Conservation (phyloP, 352 stramenopile species). For the Globisporangium canariense region DNA sequence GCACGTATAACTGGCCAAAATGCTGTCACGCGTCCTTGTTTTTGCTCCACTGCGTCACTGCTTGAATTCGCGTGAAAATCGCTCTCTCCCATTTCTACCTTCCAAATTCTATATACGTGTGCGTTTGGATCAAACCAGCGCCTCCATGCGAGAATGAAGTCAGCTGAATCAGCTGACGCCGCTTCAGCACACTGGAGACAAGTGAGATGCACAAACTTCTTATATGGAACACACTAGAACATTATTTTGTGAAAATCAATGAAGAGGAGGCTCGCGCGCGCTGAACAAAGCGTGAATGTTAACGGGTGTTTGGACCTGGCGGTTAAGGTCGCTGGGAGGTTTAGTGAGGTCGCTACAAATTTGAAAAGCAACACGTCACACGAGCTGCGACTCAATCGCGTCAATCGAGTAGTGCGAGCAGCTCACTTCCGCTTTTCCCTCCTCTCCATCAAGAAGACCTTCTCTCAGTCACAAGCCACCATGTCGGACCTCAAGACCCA, state of each 20-base stretch:
- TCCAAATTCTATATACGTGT: no score
- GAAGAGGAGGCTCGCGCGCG: no score
- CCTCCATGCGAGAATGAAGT: no score
- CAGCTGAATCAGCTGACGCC: no score
- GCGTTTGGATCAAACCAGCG: no score
- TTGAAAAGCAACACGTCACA: conserved; percentile 8
- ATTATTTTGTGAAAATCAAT: no score
- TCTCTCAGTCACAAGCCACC: neutral
- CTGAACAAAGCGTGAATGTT: no score
- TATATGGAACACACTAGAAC: no score
- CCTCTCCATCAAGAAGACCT: conserved; percentile 12
- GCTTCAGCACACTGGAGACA: no score
- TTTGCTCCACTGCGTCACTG: conserved; percentile 5
- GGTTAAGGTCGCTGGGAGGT: no score
- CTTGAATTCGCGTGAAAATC: neutral
- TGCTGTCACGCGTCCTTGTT: neutral
- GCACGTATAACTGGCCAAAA: neutral
- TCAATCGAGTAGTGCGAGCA: neutral
- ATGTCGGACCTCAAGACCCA: conserved; percentile 85
- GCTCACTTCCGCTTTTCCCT: conserved; percentile 17
- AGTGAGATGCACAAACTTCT: no score
- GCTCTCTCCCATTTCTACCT: conserved; percentile 1
- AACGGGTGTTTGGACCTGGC: no score
- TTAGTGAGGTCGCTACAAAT: neutral
- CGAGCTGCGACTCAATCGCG: neutral